Evolutionary conservation across 1,139 yeast genomes (phyloP).

Genomic region (Suhomyces coccinellae): DNA sequence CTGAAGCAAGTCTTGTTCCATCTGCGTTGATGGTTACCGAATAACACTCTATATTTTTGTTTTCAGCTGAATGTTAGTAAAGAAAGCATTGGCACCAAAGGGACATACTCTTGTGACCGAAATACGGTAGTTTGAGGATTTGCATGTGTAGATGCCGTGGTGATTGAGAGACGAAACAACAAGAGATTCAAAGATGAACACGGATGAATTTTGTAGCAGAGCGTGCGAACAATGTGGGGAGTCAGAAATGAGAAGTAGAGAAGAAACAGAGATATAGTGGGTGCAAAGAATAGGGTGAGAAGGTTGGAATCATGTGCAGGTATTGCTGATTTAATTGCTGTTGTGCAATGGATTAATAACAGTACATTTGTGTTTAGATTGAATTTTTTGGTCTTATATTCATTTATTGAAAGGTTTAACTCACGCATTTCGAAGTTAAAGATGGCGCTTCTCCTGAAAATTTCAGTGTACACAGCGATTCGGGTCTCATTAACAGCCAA

Average conservation of each 20-base stretch:
- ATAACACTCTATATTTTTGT: conserved; percentile 79
- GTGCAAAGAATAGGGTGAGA: too few relatives aligned
- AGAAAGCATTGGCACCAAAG: neutral
- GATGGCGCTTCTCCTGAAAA: too few relatives aligned
- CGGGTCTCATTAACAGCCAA: too few relatives aligned
- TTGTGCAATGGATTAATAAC: too few relatives aligned
- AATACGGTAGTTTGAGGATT: conserved; percentile 82
- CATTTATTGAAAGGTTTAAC: too few relatives aligned
- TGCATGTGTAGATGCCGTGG: conserved; percentile 48
- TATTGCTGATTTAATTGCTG: too few relatives aligned
- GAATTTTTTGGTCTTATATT: too few relatives aligned
- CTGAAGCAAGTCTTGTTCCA: conserved; percentile 85
- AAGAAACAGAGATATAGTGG: too few relatives aligned
- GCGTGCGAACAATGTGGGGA: neutral
- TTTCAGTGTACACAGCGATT: too few relatives aligned
- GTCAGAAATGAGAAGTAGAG: neutral
- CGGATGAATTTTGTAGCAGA: neutral
- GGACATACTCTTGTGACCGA: conserved; percentile 62
- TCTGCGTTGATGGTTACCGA: conserved; percentile 79
- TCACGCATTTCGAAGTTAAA: too few relatives aligned
- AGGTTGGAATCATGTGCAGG: too few relatives aligned
- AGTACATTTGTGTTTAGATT: too few relatives aligned
- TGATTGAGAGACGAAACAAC: neutral
- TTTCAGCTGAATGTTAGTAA: conserved; percentile 56
- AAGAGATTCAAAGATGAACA: neutral